Evolutionary conservation across 139 green algal species (phyloP), one percentile per base, ranked within the genome.

Genomic region (Chlamydomonas incerta): DNA sequence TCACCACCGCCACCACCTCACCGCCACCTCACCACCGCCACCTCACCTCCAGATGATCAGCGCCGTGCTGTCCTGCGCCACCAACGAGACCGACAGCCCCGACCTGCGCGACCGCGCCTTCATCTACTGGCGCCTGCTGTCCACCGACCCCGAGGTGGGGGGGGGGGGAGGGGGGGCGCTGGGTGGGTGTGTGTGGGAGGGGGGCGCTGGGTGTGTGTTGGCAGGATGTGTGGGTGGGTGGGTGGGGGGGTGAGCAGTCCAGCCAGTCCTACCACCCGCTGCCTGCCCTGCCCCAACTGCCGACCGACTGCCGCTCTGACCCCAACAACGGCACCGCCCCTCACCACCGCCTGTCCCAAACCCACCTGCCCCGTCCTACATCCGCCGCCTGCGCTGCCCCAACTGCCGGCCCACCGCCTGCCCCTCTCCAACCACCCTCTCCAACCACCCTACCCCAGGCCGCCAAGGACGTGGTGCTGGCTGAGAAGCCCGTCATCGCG

Each of bases 71-170:
- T 96, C 93, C 2, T 95, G 93, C 72, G 96, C 96, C 34, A 99
- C 96, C 28, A 94, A 94, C 88, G 97, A 99, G 82, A 98, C 95
- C 6, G 98, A 99, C 92, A 98, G 99, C 91, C 98, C 98, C 21
- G 98, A 99, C 88, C 94, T 99, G 74, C 89, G 98, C 1, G 98
- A 99, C 88, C 89, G 98, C 11, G 98, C 98, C 4, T 99, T 97
- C 90, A 94, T 99, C 79, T 99, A 99, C 96, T 99, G 98, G 96
- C 94, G 98, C 69, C 93, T 99, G 88, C 94, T 99, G 60, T 98
- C 94, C 34, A 98, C 95, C 21, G 96, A 99, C 90, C 97, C 98
- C 5, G 96, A 99, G 92, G 94, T 90, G 71, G 21, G 88, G 3
- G 3, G 33, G 21, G n/a, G 1, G 50, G 15, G 72, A 33, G 52